Base-by-base conservation (phyloP, 495 filamentous ascomycete genomes). In the Xylaria grammica region DNA sequence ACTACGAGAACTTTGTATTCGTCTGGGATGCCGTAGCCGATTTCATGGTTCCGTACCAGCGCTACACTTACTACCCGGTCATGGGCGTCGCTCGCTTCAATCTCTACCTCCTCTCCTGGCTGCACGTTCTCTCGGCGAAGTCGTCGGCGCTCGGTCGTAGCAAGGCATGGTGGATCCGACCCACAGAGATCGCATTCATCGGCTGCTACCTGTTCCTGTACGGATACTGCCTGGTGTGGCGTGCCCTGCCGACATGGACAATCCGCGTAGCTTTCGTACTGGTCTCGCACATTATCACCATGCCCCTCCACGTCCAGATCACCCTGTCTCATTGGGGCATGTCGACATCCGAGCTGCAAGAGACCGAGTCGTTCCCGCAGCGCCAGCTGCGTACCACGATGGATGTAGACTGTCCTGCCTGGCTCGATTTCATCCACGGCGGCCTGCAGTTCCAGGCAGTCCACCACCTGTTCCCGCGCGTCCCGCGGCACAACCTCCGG, bases 241-340 rank as follows among this genome's bases (percentile, higher is more conserved):
- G 69, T 22, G 71, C 67, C 19, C 71, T 84, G 13, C 79, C 79
- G 11, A 78, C 72, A 20, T 82, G 79, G 79, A 59, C 68, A 15
- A 68, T 73, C 44, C 78, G 81, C 30, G 69, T 81, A 32, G 74
- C 69, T 15, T 84, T 84, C 62, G 76, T 84, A 29, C 67, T 83
- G 20, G 63, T 80, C 45, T 80, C 77, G 32, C 81, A 83, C 70
- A 69, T 81, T 53, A 60, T 76, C 67, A 82, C 80, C 58, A 79
- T 82, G 77, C 77, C 80, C 8, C 73, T 84, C 22, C 81, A 84
- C 66, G 75, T 84, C 15, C 81, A 82, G 63, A 82, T 84, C 68
- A 84, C 80, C 0, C 74, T 84, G n/a, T 82, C 80, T 1, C 81
- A 84, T 67, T 83, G 78, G 77, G 78, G 72, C 59, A 84, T 81